Evolutionary conservation across 2,329 filamentous ascomycete genomes (phyloP), one percentile per base, ranked within the genome.

Genomic region (Colletotrichum zoysiae): DNA sequence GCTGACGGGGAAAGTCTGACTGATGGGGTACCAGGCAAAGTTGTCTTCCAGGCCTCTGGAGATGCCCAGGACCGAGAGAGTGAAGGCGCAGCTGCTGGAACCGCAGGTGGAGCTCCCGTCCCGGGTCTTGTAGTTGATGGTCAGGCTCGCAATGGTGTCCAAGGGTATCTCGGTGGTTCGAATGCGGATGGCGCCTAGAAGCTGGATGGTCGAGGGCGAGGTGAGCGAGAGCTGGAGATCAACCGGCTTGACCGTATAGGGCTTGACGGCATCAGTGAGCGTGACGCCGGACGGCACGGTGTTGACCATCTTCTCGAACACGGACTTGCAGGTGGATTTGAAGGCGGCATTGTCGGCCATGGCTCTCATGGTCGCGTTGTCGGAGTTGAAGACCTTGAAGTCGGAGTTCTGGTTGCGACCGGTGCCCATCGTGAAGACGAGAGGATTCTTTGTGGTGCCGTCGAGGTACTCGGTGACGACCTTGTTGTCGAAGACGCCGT

Each of bases 281-380:
- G 79, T 80, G 4, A 89, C 86, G 3, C 81, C 82, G 3, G 79
- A 76, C 2, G 89, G 88, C 0, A 91, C 88, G 5, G 85, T 82
- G n/a, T 91, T 87, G 70, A 91, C 88, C 88, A 91, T 87, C 76
- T 86, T 87, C 76, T 88, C 86, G 50, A 91, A 79, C 23, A 90
- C 83, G 5, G 78, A 80, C 74, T 82, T 80, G 78, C 89, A 91
- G 23, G 82, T 79, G 26, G 75, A 81, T 50, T 80, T 79, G 79
- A 89, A 90, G 14, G 78, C 79, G 0, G 79, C 75, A 0, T 83
- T 76, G 65, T 85, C 82, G 5, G 82, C 77, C 82, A 91, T 77
- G 1, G 83, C 79, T 6, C 77, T 77, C 74, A 91, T 83, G 4
- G 89, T 91, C 18, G 79, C 84, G 78, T 91, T 78, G 75, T 91